Evolutionary conservation across 768 basidiomycete genomes (phyloP).

Genomic region (Leucocoprinus sp.): DNA sequence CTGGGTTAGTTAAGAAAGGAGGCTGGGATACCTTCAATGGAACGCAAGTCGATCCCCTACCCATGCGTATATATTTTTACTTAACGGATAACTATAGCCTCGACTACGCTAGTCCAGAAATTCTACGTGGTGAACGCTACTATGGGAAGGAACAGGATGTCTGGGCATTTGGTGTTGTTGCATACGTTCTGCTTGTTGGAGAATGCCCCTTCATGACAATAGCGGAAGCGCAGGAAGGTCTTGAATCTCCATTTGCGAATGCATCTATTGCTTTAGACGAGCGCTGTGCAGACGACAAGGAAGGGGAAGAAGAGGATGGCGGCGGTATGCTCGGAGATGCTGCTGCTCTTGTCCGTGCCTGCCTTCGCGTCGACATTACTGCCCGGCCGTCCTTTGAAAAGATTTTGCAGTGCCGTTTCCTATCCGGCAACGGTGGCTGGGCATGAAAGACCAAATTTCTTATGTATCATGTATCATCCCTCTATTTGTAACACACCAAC

Average conservation of each 20-base stretch:
- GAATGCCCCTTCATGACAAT: slow-evolving; percentile 91
- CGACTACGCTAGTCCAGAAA: slow-evolving; percentile 96
- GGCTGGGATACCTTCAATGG: slow-evolving; percentile 93
- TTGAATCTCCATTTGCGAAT: slow-evolving; percentile 66
- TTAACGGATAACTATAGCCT: slow-evolving; percentile 36
- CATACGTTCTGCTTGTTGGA: slow-evolving; percentile 86
- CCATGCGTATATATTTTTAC: slow-evolving; percentile 7
- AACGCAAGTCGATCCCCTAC: slow-evolving; percentile 52
- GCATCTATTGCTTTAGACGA: slow-evolving; percentile 74
- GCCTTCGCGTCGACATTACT: slow-evolving; percentile 70
- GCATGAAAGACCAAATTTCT: slow-evolving; percentile 18
- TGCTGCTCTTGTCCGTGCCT: slow-evolving; percentile 73
- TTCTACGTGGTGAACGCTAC: slow-evolving; percentile 89
- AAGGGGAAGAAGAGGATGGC: slow-evolving; percentile 68
- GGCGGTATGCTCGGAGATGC: slow-evolving; percentile 83
- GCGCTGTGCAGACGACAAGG: slow-evolving; percentile 68
- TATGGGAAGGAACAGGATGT: slow-evolving; percentile 96
- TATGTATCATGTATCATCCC: slow-evolving; percentile 7
- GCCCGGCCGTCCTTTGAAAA: slow-evolving; percentile 83
- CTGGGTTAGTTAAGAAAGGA: slow-evolving; percentile 71
- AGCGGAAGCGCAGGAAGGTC: slow-evolving; percentile 82
- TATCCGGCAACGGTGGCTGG: slow-evolving; percentile 73
- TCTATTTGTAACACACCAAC: slow-evolving; percentile 7
- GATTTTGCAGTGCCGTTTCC: slow-evolving; percentile 72
- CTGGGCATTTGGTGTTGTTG: slow-evolving; percentile 97